Base-by-base conservation (phyloP, 805 yeast species). In the Metschnikowia koreensis region DNA sequence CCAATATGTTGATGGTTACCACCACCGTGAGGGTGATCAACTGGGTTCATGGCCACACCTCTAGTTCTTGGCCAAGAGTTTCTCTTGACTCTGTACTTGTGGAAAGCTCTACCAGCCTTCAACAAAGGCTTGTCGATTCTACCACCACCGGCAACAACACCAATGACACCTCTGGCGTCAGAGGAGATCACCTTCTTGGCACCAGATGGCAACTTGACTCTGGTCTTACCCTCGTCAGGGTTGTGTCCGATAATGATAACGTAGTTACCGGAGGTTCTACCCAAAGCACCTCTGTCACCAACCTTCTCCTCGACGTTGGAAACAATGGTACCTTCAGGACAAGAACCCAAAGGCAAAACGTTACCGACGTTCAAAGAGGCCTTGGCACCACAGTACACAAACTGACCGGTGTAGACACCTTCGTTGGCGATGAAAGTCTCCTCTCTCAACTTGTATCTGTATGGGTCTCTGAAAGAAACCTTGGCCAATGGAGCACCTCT, bases 11-110 rank as follows among this genome's bases (percentile, higher is more conserved):
- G 98, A 82, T 93, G 98, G 97, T 92, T 92, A 93, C 99, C 99
- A 93, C 99, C 98, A 89, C 99, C 99, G 81, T 93, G 99, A 79
- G 99, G 99, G 85, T 93, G 99, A 79, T 93, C 99, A 78, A 93
- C 99, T 80, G 98, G 98, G 84, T 93, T 93, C 99, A 94, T 93
- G 78, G 99, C 99, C 77, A 93, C 98, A 93, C 98, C 99, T 85
- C 98, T 91, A 75, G 98, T 94, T 89, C 90, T 92, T 82, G 99
- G 99, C 98, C 98, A 94, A 66, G 97, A 90, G 96, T 94, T 91
- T 84, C 98, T 86, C 96, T 94, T 94, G 73, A 92, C 96, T 82
- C 81, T 92, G 94, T 87, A 92, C 85, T 93, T 93, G 92, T 93
- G 97, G 97, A 86, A 93, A 66, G 99, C 99, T 84, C 96, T 91